A percentile compares a stretch with the other conserved stretches of the same genome.
Evolutionary conservation across 768 basidiomycete species (phyloP).

Genomic region (Fistulinella prunicolor): DNA sequence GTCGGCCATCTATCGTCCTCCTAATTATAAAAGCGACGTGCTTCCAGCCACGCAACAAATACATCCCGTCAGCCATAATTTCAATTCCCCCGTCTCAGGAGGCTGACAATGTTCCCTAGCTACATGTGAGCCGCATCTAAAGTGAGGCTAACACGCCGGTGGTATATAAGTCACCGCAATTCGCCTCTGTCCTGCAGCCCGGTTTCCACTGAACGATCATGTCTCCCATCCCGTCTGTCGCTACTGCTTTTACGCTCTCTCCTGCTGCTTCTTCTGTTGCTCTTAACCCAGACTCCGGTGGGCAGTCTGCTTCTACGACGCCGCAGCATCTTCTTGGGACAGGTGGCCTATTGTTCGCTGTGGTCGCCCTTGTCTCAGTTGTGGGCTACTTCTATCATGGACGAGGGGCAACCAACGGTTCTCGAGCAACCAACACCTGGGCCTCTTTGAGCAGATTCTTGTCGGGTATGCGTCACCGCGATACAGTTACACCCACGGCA

Average conservation of each 20-base stretch:
- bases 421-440: conserved; percentile 4
- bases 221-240: conserved; percentile 17
- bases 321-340: conserved; percentile 6
- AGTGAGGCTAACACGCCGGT: background rate
- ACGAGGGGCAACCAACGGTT: background rate
- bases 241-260: conserved; percentile 5
- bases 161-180: background rate
- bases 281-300: background rate
- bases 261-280: conserved; percentile 1
- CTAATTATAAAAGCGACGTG: too few species aligned
- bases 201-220: conserved; percentile 7
- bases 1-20: too few species aligned
- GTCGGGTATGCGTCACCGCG: conserved; percentile 6
- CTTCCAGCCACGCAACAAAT: too few species aligned
- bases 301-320: background rate
- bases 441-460: conserved; percentile 1
- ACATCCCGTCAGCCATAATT: too few species aligned
- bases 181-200: background rate
- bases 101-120: background rate
- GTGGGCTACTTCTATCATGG: conserved; percentile 15
- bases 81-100: too few species aligned
- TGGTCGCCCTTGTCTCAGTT: conserved; percentile 11
- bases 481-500: background rate
- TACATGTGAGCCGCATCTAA: too few species aligned
- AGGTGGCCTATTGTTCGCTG: conserved; percentile 15